These are phyloP conservation scores for Pascua sp. DNA, from an alignment of 1,284 basidiomycete genomes.

Conservation along the genomic window DNA sequence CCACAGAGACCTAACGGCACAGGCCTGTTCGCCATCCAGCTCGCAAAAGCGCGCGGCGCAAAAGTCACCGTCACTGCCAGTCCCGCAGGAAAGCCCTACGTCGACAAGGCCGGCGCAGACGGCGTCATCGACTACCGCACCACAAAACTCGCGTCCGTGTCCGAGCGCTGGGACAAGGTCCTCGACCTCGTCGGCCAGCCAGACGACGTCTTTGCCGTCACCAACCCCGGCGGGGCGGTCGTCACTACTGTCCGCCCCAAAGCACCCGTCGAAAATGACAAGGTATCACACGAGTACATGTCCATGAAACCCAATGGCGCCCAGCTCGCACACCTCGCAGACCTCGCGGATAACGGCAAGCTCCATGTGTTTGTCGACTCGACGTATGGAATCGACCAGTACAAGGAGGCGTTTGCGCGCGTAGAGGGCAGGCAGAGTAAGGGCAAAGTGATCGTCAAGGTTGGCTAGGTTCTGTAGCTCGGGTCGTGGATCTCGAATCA, in stretches of 20 bases:
- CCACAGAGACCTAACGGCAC: no score
- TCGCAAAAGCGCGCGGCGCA: slow-evolving; percentile 51
- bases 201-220: slow-evolving; percentile 7
- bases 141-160: slow-evolving; percentile 6
- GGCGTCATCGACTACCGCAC: slow-evolving; percentile 45
- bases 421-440: slow-evolving; percentile 17
- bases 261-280: slow-evolving; percentile 8
- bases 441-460: slow-evolving; percentile 19
- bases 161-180: slow-evolving; percentile 8
- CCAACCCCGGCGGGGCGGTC: slow-evolving; percentile 11
- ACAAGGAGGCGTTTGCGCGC: slow-evolving; percentile 9
- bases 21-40: slow-evolving; percentile 54
- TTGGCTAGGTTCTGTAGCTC: no score
- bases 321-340: slow-evolving; percentile 11
- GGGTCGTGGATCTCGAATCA: no score
- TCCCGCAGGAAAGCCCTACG: slow-evolving; percentile 47
- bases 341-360: slow-evolving; percentile 13
- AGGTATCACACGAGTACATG: slow-evolving; percentile 15
- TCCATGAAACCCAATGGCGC: slow-evolving; percentile 20
- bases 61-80: slow-evolving; percentile 51
- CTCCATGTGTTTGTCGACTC: slow-evolving; percentile 16
- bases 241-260: slow-evolving; percentile 13
- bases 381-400: slow-evolving; percentile 8
- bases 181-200: slow-evolving; percentile 16
- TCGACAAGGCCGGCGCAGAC: slow-evolving; percentile 52